These are phyloP conservation scores for Saccharomycopsis hybrid DNA, from an alignment of 1,139 yeast genomes.

Conservation along the genomic window DNA sequence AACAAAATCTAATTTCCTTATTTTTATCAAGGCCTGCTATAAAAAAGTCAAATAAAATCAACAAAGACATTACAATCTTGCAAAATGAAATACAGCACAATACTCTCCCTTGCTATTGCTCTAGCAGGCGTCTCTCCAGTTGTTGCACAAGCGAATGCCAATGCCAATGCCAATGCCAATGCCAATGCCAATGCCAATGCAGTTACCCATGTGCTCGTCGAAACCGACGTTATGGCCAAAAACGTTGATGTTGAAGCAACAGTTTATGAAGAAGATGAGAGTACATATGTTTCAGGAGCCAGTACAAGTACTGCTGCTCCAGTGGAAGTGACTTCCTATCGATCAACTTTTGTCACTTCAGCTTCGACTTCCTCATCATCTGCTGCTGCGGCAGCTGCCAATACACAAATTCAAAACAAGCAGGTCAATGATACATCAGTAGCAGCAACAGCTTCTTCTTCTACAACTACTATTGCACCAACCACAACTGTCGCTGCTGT, in stretches of 20 bases:
- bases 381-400: background rate
- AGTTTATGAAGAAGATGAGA: conserved; percentile 7
- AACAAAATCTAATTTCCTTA: background rate
- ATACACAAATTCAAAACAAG: background rate
- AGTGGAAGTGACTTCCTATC: conserved; percentile 7
- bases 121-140: conserved; percentile 4
- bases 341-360: conserved; percentile 8
- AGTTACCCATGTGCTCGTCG: conserved; percentile 11
- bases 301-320: conserved; percentile 9
- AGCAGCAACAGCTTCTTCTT: background rate
- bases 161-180: conserved; percentile 10
- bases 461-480: background rate
- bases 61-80: background rate
- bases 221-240: conserved; percentile 12
- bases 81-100: background rate
- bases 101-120: background rate
- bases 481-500: conserved; percentile 1
- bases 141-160: conserved; percentile 9
- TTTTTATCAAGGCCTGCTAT: background rate
- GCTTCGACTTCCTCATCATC: conserved; percentile 2
- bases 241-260: conserved; percentile 16
- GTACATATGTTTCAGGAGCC: conserved; percentile 7
- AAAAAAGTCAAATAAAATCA: too few relatives aligned
- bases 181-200: conserved; percentile 7
- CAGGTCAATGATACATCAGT: too few relatives aligned